Evolutionary conservation across 2,329 filamentous ascomycete genomes (phyloP), one percentile per base, ranked within the genome.

Genomic region (Emmonsia crescens): DNA sequence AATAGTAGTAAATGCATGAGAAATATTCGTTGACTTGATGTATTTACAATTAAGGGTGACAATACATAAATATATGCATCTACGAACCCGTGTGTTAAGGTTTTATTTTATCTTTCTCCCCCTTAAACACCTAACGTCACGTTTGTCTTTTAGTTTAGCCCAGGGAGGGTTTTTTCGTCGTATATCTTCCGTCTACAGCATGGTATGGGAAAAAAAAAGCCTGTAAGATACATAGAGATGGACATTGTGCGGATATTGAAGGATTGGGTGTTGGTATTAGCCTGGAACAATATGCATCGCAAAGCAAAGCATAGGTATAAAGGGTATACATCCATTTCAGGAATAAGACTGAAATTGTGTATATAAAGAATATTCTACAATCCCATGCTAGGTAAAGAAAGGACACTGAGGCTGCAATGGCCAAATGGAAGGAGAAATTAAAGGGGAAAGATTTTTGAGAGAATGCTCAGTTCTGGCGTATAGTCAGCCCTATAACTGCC

Each of bases 1-100:
- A 72, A 46, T 76, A 64, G 40, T 21, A 10, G n/a, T 40, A 56
- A 31, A 38, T 40, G n/a, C n/a, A n/a, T n/a, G n/a, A n/a, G n/a
- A n/a, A n/a, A n/a, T n/a, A n/a, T n/a, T n/a, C n/a, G n/a, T 12
- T 16, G 40, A 14, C 6, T 42, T 46, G 42, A 24, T 46, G 5
- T 21, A 24, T 46, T 46, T 24, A 12, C 8, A 46, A 46, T 10
- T 10, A 19, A 21, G 5, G 19, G 42, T 21, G 19, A n/a, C 6
- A 10, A 10, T 44, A n/a, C 6, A n/a, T 21, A 21, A n/a, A n/a
- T n/a, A n/a, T n/a, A n/a, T n/a, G n/a, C n/a, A n/a, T n/a, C n/a
- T n/a, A n/a, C n/a, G n/a, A n/a, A n/a, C n/a, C n/a, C n/a, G n/a
- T n/a, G n/a, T n/a, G n/a, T n/a, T n/a, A n/a, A n/a, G n/a, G n/a